phyloP scores from a whole-genome alignment of 805 yeast species.

The Gaillardinia entomophila region DNA sequence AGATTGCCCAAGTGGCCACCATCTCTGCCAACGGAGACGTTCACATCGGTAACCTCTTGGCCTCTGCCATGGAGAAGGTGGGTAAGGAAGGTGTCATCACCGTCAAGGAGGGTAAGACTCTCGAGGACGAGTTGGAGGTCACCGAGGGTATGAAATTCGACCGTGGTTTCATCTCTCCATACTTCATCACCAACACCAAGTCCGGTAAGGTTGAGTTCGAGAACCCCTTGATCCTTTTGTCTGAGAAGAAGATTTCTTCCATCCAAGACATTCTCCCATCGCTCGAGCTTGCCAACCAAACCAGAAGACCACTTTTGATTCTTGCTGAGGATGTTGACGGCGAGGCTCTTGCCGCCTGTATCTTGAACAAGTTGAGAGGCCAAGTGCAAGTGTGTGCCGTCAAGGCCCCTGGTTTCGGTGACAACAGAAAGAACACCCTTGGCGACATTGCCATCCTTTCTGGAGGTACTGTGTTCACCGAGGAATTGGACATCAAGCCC shows the following conservation, averaged over 20 bases:
- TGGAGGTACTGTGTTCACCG: slow-evolving; percentile 89
- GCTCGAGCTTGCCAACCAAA: slow-evolving; percentile 85
- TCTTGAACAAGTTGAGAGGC: slow-evolving; percentile 94
- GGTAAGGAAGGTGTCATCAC: slow-evolving; percentile 99
- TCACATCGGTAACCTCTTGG: slow-evolving; percentile 86
- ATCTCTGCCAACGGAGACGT: slow-evolving; percentile 95
- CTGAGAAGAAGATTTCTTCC: slow-evolving; percentile 89
- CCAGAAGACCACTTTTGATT: slow-evolving; percentile 87
- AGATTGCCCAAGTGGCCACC: slow-evolving; percentile 97
- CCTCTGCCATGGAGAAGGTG: slow-evolving; percentile 96
- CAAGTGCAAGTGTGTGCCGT: slow-evolving; percentile 97
- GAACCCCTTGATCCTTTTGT: slow-evolving; percentile 80
- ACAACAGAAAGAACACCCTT: slow-evolving; percentile 92
- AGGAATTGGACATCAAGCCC: slow-evolving; percentile 92
- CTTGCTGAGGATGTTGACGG: slow-evolving; percentile 96
- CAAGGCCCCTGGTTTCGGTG: slow-evolving; percentile 99
- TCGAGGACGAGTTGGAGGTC: slow-evolving; percentile 93
- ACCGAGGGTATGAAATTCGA: slow-evolving; percentile 98
- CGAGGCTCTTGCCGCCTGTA: slow-evolving; percentile 97
- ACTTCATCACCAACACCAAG: slow-evolving; percentile 92
- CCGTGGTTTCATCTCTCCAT: slow-evolving; percentile 95
- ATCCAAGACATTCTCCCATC: slow-evolving; percentile 91
- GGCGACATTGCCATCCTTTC: slow-evolving; percentile 94
- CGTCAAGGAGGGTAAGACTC: slow-evolving; percentile 93
- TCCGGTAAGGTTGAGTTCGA: slow-evolving; percentile 91